Evolutionary conservation across 805 yeast species (phyloP), one percentile per base, ranked within the genome.

Genomic region (Zygoascus flipseniorum): DNA sequence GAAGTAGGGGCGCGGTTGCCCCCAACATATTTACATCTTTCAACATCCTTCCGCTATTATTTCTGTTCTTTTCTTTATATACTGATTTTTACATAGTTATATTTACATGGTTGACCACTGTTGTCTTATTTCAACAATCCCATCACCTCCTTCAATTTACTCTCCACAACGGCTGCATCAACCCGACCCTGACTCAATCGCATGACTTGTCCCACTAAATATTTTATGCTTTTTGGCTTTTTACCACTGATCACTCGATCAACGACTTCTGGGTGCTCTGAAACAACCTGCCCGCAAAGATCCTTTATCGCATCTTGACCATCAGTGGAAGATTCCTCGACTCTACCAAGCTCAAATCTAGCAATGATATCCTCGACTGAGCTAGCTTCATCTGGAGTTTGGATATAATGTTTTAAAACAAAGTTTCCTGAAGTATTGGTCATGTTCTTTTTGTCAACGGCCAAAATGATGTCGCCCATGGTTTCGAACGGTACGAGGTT

Each of bases 121-220:
- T 6, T 8, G 28, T 28, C 6, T 14, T 10, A 23, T 20, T 20
- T 23, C 9, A 23, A 8, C 39, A 35, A 11, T 35, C 39, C 39
- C 43, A 51, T 31, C 23, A 43, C 32, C 44, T 54, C 19, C 39
- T 31, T 43, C 2, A 58, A 43, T 14, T 31, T 41, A 6, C 35
- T 20, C 43, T 58, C 61, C n/a, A 58, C 54, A 2, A 47, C 44
- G 11, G 47, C 48, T 5, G 65, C 61, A 26, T 61, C 62, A 8
- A 62, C 87, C 76, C 56, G 76, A 2, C 97, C 97, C 59, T 82
- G 85, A 1, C 88, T 79, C 52, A 76, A 71, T 61, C 81, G 80
- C 96, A 93, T 88, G 18, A 89, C 95, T 63, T 79, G 80, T 0
- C 97, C 98, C 2, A 93, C 76, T 53, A 93, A 72, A 62, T 74